A percentile compares a stretch with the other conserved stretches of the same genome.
Evolutionary conservation across 2,329 filamentous ascomycete genomes (phyloP).

Genomic region (Botrytis tulipae): DNA sequence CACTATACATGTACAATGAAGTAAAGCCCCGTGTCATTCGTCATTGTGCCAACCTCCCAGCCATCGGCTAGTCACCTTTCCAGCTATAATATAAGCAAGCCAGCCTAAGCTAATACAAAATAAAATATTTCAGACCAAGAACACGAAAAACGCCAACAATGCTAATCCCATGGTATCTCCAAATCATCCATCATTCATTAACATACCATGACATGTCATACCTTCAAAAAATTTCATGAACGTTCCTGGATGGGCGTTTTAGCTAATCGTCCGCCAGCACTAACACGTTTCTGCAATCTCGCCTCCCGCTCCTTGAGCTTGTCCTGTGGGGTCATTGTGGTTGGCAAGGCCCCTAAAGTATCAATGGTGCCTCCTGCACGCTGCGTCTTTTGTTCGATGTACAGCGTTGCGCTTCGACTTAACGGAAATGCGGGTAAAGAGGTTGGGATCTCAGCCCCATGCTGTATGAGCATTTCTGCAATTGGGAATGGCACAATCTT

Average conservation of each 20-base stretch:
- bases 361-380: conserved; percentile 49
- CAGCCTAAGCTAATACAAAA: conserved; percentile 18
- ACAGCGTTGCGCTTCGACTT: conserved; percentile 74
- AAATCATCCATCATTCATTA: conserved; percentile 35
- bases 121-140: conserved; percentile 9
- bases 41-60: conserved; percentile 6
- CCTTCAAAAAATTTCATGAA: conserved; percentile 24
- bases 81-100: conserved; percentile 8
- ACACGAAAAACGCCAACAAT: conserved; percentile 36
- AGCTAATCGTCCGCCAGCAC: conserved; percentile 71
- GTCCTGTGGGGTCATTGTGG: conserved; percentile 46
- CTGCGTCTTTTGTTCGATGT: conserved; percentile 75
- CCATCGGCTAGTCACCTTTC: not conserved
- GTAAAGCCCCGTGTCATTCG: not conserved
- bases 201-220: conserved; percentile 19
- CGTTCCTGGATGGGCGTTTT: conserved; percentile 38
- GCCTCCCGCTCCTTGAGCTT: conserved; percentile 63
- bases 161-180: conserved; percentile 38
- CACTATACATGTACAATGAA: conserved; percentile 1
- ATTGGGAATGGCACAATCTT: conserved; percentile 74
- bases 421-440: conserved; percentile 79
- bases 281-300: conserved; percentile 74
- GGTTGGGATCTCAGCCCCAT: conserved; percentile 82
- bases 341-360: conserved; percentile 60
- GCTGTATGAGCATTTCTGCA: conserved; percentile 88